Evolutionary conservation across 495 filamentous ascomycete species (phyloP).

Genomic region (Penicillium psychrofluorescens): DNA sequence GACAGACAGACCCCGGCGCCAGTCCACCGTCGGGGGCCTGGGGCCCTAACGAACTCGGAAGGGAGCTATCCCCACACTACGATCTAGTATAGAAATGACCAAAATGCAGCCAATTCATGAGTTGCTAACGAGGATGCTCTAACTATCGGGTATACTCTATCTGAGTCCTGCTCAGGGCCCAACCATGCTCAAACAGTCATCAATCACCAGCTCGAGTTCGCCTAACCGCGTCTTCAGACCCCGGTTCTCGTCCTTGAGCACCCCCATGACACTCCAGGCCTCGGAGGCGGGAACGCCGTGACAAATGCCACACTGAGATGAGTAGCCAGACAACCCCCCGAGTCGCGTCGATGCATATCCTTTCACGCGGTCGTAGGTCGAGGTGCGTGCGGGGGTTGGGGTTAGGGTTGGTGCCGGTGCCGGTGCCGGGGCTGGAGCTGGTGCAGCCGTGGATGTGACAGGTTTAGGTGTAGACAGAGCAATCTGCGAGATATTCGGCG

Average conservation of each 20-base stretch:
- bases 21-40: not conserved
- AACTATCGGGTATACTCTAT: not conserved
- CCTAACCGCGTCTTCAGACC: conserved; percentile 60
- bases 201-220: conserved; percentile 59
- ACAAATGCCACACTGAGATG: conserved; percentile 50
- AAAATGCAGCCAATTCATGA: no score
- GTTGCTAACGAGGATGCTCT: no score
- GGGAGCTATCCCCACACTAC: conserved; percentile 6
- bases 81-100: not conserved
- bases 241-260: conserved; percentile 67
- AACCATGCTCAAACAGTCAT: conserved; percentile 64
- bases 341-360: conserved; percentile 30
- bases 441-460: conserved; percentile 10
- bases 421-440: not conserved
- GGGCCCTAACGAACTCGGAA: not conserved
- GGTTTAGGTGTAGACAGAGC: conserved; percentile 21
- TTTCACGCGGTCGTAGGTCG: conserved; percentile 37
- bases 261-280: conserved; percentile 62
- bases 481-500: conserved; percentile 31
- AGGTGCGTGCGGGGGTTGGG: conserved; percentile 22
- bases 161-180: conserved; percentile 20
- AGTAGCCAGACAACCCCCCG: conserved; percentile 25
- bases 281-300: conserved; percentile 54
- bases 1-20: no score
- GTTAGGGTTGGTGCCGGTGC: no score